Conservation (phyloP, 192 early-diverging fungal genomes). For the Entomortierella chlamydospora region DNA sequence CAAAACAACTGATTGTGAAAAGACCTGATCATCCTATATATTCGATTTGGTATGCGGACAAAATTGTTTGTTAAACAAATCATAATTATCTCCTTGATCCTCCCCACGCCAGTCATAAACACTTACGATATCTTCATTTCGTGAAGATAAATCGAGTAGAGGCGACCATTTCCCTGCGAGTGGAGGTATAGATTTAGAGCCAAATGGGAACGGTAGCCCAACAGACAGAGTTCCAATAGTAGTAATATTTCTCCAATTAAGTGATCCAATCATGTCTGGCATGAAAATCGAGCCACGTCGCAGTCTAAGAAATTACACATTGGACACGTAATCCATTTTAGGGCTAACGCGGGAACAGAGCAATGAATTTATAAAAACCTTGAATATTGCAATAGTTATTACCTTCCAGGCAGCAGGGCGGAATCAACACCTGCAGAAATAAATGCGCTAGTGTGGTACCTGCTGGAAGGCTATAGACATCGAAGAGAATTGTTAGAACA, state of each 20-base stretch:
- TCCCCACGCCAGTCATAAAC: not conserved
- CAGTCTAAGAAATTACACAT: conserved; percentile 23
- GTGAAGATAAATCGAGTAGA: conserved; percentile 24
- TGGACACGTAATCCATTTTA: not conserved
- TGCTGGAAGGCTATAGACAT: conserved; percentile 29
- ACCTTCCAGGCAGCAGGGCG: conserved; percentile 57
- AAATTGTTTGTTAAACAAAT: too few relatives aligned
- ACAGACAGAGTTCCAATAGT: conserved; percentile 53
- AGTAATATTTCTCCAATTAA: conserved; percentile 61
- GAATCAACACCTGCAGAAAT: conserved; percentile 66
- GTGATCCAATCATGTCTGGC: conserved; percentile 42
- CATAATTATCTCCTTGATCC: too few relatives aligned
- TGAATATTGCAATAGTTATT: not conserved
- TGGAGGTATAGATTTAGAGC: conserved; percentile 10
- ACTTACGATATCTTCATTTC: conserved; percentile 18
- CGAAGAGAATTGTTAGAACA: not conserved
- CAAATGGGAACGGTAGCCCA: conserved; percentile 55
- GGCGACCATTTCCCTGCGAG: conserved; percentile 28
- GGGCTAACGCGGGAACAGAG: too few relatives aligned
- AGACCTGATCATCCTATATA: conserved; percentile 40
- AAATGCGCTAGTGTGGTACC: conserved; percentile 68
- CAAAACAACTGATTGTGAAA: conserved; percentile 43
- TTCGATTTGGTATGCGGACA: not conserved
- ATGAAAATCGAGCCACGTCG: conserved; percentile 30
- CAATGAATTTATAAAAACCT: too few relatives aligned